Conservation (phyloP, 257 asterid species). For the Solanum tacnaense region DNA sequence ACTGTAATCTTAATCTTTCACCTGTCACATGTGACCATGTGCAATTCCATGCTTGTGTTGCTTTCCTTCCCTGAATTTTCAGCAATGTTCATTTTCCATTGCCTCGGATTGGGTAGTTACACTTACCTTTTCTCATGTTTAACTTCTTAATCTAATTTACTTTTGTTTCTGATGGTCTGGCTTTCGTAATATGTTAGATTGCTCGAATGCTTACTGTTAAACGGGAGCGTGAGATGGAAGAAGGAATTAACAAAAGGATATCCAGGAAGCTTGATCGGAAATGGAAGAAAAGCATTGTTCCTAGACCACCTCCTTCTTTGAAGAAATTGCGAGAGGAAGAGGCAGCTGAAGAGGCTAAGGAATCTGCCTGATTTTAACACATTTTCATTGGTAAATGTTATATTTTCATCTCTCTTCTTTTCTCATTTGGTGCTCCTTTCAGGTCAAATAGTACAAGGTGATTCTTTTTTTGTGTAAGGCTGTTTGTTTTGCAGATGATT, state of each 20-base stretch:
- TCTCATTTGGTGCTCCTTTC: background rate
- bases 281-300: slow-evolving; percentile 92
- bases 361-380: slow-evolving; percentile 30
- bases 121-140: background rate
- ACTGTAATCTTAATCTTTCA: background rate
- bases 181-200: slow-evolving; percentile 22
- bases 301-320: slow-evolving; percentile 89
- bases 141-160: background rate
- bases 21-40: background rate
- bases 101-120: background rate
- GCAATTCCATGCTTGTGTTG: background rate
- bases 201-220: slow-evolving; percentile 90
- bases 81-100: background rate
- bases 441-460: background rate
- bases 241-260: slow-evolving; percentile 77
- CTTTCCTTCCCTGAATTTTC: background rate
- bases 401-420: background rate
- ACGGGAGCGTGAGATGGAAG: slow-evolving; percentile 88
- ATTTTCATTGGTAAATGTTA: background rate
- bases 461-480: background rate
- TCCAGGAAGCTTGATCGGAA: slow-evolving; percentile 79
- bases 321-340: slow-evolving; percentile 76
- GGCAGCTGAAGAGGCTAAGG: slow-evolving; percentile 81
- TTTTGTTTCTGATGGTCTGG: background rate
- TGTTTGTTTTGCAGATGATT: background rate